Evolutionary conservation across 805 yeast genomes (phyloP), one percentile per base, ranked within the genome.

Genomic region (Candida germanica): DNA sequence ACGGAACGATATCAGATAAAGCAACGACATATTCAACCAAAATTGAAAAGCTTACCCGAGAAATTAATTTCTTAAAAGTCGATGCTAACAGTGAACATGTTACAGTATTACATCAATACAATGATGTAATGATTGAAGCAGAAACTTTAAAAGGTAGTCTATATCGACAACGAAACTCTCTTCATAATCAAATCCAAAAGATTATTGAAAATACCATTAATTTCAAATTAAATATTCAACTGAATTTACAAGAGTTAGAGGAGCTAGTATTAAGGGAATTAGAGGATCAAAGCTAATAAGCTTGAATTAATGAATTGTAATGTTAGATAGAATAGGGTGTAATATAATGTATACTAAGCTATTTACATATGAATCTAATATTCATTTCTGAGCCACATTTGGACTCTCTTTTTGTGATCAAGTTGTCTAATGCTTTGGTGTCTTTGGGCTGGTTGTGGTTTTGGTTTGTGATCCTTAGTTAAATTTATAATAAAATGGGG

Each of bases 221-320:
- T 31, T 81, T 86, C 60, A 86, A 86, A 59, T 59, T 80, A 43
- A 76, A 73, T 40, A 71, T 84, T 29, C 91, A 85, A 52, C 68
- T 72, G 14, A 71, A 76, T 35, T 64, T 85, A 31, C 86, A 80
- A 48, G 79, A 72, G 24, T 66, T 79, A 42, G 82, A 79, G 46
- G 61, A 56, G 26, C 56, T 66, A 38, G 71, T 77, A 6, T 35
- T 39, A 14, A 36, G 41, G n/a, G 58, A 54, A 31, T 48, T 38
- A 27, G 56, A 51, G 32, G 42, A n/a, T n/a, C n/a, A n/a, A n/a
- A n/a, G n/a, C n/a, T n/a, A n/a, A n/a, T n/a, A n/a, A n/a, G n/a
- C n/a, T n/a, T n/a, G n/a, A n/a, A n/a, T n/a, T 9, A 21, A 12
- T 25, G 28, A 35, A 13, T 19, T 13, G 20, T 28, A 28, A 16